Percentiles rank a stretch among this genome's conserved stretches.
These are phyloP conservation scores for Backusella sp. DNA, from an alignment of 192 early-diverging fungal genomes.

Conservation along the genomic window DNA sequence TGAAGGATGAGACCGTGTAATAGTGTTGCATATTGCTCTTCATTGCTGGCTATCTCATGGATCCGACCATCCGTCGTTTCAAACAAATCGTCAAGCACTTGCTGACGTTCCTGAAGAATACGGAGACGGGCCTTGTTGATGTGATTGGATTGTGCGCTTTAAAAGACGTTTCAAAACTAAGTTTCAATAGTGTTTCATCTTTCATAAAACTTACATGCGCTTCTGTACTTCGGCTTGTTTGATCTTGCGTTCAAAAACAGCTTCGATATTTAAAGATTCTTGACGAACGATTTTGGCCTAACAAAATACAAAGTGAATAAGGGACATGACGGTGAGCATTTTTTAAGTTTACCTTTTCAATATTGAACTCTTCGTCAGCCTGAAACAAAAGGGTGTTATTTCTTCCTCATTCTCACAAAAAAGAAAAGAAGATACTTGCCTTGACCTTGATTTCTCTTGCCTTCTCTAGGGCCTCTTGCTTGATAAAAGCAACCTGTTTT, in stretches of 20 bases:
- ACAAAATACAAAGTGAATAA: background rate
- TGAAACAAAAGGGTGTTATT: conserved; percentile 24
- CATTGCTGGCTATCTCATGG: conserved; percentile 54
- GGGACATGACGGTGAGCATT: background rate
- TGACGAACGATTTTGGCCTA: conserved; percentile 94
- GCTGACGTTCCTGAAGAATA: conserved; percentile 85
- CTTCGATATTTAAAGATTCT: conserved; percentile 97
- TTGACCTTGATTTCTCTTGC: conserved; percentile 98
- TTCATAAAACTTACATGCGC: conserved; percentile 67
- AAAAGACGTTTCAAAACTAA: background rate
- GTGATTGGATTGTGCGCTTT: conserved; percentile 89
- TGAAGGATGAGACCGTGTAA: conserved; percentile 77
- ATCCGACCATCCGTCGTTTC: conserved; percentile 67
- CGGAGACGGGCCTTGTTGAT: conserved; percentile 95
- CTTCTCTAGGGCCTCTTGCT: conserved; percentile 98
- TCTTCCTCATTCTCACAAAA: background rate
- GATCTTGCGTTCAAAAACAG: conserved; percentile 92
- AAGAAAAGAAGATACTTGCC: conserved; percentile 35
- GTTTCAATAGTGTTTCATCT: conserved; percentile 3
- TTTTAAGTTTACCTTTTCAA: conserved; percentile 73
- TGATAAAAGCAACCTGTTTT: conserved; percentile 90
- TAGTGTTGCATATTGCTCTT: conserved; percentile 59
- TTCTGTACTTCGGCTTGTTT: conserved; percentile 97
- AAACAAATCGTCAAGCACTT: conserved; percentile 81
- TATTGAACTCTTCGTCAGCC: conserved; percentile 99